Conservation (phyloP, 129 eudicot genomes). For the Flaveria ramosissima region DNA sequence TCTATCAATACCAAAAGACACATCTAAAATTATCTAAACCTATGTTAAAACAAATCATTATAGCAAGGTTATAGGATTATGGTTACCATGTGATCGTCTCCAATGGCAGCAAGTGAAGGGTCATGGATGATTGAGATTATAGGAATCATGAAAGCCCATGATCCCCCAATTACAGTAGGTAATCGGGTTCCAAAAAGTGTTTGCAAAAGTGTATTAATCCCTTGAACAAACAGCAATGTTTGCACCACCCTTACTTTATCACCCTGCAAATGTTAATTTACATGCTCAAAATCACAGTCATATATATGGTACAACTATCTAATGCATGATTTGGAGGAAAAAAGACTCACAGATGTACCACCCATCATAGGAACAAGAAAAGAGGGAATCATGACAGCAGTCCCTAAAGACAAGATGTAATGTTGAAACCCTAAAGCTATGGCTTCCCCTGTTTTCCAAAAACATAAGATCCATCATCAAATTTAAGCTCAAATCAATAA, state of each 20-base stretch:
- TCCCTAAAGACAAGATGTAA: slow-evolving; percentile 89
- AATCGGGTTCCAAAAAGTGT: slow-evolving; percentile 91
- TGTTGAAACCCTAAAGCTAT: slow-evolving; percentile 94
- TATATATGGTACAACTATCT: background rate
- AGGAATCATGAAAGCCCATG: slow-evolving; percentile 96
- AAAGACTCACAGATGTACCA: slow-evolving; percentile 73
- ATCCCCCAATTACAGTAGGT: slow-evolving; percentile 90
- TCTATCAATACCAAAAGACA: background rate
- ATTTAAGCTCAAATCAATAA: slow-evolving; percentile 17
- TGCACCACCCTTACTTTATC: slow-evolving; percentile 96
- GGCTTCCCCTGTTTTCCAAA: slow-evolving; percentile 71
- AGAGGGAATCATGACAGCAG: slow-evolving; percentile 97
- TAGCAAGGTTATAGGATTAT: slow-evolving; percentile 20
- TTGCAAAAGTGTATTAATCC: slow-evolving; percentile 83
- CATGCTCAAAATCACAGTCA: slow-evolving; percentile 16
- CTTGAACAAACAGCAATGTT: slow-evolving; percentile 90
- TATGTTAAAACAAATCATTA: background rate
- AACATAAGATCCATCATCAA: slow-evolving; percentile 10
- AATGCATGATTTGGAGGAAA: slow-evolving; percentile 12
- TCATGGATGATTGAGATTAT: slow-evolving; percentile 91
- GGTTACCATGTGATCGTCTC: slow-evolving; percentile 65
- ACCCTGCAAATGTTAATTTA: slow-evolving; percentile 45
- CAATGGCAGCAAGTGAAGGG: slow-evolving; percentile 62
- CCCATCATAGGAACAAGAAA: slow-evolving; percentile 97
- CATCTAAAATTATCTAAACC: background rate